Evolutionary conservation across 2,329 filamentous ascomycete species (phyloP), one percentile per base, ranked within the genome.

Genomic region (Colletotrichum ledebouriae): DNA sequence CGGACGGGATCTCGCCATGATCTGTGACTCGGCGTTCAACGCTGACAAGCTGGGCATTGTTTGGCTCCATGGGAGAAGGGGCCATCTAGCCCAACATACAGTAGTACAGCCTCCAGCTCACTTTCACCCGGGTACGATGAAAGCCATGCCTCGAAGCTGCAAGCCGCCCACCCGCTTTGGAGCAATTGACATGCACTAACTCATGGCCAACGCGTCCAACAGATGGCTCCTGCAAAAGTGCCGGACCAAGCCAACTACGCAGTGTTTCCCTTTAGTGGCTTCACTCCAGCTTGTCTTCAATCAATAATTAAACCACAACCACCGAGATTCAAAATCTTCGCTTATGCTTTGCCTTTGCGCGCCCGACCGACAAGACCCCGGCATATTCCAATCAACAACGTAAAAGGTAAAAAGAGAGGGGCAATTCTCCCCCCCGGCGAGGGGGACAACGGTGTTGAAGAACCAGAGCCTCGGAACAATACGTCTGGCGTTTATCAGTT

Each of bases 391-490:
- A 50, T 25, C 64, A 15, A 57, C 46, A 9, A 17, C 17, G 17
- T 17, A 17, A 17, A 17, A 17, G 17, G n/a, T 20, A 12, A 41
- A 12, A 9, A 13, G 17, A 17, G 44, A 11, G 53, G 37, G 53
- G 46, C 13, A 20, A 42, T 29, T 7, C 29, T 29, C 29, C 6
- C 29, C 29, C 29, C 29, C 29, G 46, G 49, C 41, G 46, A n/a
- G 53, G 37, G 37, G 17, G 11, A 47, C 13, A 17, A 33, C 22
- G 17, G 37, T 50, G 34, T 65, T 68, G 53, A 65, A 68, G 65
- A 68, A 68, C 65, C 65, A 68, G 61, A 68, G 25, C 61, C 41
- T 68, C 65, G 65, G 65, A 68, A 55, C 53, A 47, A 42, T 53
- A 63, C 59, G 52, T 41, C 59, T 58, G 33, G 56, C 55, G 46